Evolutionary conservation across 1,284 basidiomycete genomes (phyloP), one percentile per base, ranked within the genome.

Genomic region (Rhizoctonia solani): DNA sequence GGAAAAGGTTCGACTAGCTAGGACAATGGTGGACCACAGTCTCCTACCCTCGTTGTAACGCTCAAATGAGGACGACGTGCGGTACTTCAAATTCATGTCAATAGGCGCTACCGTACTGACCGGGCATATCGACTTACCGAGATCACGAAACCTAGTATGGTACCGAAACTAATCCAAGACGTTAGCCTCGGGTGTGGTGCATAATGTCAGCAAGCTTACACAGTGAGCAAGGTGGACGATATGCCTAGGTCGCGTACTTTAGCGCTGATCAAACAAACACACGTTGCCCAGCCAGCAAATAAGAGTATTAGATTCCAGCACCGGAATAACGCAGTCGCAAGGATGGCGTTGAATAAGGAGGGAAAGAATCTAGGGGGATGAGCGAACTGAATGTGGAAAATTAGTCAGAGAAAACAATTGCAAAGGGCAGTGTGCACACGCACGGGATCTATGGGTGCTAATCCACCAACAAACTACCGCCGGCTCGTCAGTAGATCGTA

Each of bases 51-150:
- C 89, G 71, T 86, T 87, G 76, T 91, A 79, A 55, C 87, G 79
- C 72, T 89, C 88, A 73, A 89, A 90, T 21, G 88, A 88, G 1
- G 88, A 87, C 1, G 87, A 89, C 0, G 89, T 90, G 41, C 88
- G 79, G 74, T 84, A 85, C 50, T 49, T 34, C 0, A 21, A 25
- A 37, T 9, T 4, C 47, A 23, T 11, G 44, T 50, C 49, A 71
- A 30, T 13, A 25, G 8, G 32, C 54, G 54, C 19, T 16, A 61
- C 21, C 27, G 27, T n/a, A 1, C 34, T 13, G 41, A 3, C 13
- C 1, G 1, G 37, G 9, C 34, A n/a, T 58, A 16, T 2, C 16
- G 14, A 14, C 58, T 54, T 0, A 59, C 56, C 13, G 85, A 85
- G 61, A 88, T 82, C 41, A 87, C 81, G 70, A 88, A 87, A 81